Percentiles rank a stretch among this genome's conserved stretches.
These are phyloP conservation scores for Curvularia sp. DNA, from an alignment of 2,329 filamentous ascomycete species.

Conservation along the genomic window DNA sequence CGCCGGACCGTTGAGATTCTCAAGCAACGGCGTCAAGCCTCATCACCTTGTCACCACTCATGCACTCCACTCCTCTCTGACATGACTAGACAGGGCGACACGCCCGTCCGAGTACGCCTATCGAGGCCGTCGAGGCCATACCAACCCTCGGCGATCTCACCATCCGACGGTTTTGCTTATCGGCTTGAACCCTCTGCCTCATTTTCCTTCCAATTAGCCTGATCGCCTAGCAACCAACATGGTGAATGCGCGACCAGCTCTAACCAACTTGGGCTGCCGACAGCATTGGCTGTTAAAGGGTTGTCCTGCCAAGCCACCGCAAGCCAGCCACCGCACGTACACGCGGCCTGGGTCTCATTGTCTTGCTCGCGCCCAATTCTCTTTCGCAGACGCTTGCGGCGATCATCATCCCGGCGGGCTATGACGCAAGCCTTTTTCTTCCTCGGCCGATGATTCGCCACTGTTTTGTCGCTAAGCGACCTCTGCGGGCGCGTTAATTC, in stretches of 20 bases:
- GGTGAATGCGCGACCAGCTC: background rate
- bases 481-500: background rate
- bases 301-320: slow-evolving; percentile 12
- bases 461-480: background rate
- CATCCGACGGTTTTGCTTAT: slow-evolving; percentile 3
- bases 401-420: slow-evolving; percentile 1
- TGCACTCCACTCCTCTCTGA: background rate
- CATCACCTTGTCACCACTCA: slow-evolving; percentile 18
- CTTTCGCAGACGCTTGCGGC: slow-evolving; percentile 3
- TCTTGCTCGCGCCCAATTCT: background rate
- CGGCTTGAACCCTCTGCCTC: background rate
- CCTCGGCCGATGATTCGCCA: background rate
- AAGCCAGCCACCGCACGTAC: slow-evolving; percentile 7
- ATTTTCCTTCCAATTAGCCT: slow-evolving; percentile 1
- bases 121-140: slow-evolving; percentile 12
- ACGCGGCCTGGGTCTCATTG: slow-evolving; percentile 1
- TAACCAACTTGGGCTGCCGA: background rate
- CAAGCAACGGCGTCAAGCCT: slow-evolving; percentile 17
- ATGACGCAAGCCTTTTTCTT: slow-evolving; percentile 9
- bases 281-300: slow-evolving; percentile 8
- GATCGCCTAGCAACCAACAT: slow-evolving; percentile 1
- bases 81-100: slow-evolving; percentile 19
- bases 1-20: slow-evolving; percentile 18
- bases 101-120: slow-evolving; percentile 18
- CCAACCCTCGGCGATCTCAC: slow-evolving; percentile 3